phyloP scores from a whole-genome alignment of 2,329 filamentous ascomycete species.

The Fusarium sp. region DNA sequence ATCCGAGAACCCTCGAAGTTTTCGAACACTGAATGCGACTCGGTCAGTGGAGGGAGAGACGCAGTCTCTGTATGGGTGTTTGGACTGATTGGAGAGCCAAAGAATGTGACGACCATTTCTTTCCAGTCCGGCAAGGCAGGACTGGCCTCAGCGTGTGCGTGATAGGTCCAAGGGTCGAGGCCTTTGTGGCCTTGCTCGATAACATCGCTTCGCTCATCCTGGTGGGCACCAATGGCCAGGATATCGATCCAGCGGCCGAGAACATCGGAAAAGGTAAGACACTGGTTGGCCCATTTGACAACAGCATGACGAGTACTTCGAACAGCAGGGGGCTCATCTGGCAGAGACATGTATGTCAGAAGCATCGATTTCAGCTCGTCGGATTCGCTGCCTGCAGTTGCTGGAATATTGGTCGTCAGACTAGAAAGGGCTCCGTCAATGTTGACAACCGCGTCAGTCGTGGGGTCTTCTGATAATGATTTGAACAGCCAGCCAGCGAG shows the following conservation, averaged over 20 bases:
- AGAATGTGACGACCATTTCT: constrained; percentile 66
- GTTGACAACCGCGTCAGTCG: constrained; percentile 82
- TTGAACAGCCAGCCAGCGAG: constrained; percentile 83
- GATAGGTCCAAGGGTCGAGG: constrained; percentile 76
- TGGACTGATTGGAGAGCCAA: constrained; percentile 56
- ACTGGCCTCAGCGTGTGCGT: constrained; percentile 60
- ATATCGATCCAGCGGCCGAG: constrained; percentile 91
- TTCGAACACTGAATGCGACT: constrained; percentile 52
- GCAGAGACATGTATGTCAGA: constrained; percentile 75
- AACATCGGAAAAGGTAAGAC: constrained; percentile 83
- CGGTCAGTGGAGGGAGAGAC: constrained; percentile 43
- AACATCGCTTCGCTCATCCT: constrained; percentile 83
- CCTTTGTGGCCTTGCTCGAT: constrained; percentile 92
- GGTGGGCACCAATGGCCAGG: constrained; percentile 78
- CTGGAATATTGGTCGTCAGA: constrained; percentile 66
- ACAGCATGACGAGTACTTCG: constrained; percentile 85
- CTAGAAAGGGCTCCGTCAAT: constrained; percentile 91
- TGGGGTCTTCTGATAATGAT: constrained; percentile 85
- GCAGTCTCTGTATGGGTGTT: constrained; percentile 54
- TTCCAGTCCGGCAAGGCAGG: constrained; percentile 66
- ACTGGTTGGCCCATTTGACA: constrained; percentile 91
- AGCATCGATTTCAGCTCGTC: constrained; percentile 67
- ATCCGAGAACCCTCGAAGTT: constrained; percentile 65
- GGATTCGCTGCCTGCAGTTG: constrained; percentile 51
- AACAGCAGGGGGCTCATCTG: constrained; percentile 66